These are phyloP conservation scores for Trametes elegans DNA, from an alignment of 768 basidiomycete genomes.

Conservation along the genomic window DNA sequence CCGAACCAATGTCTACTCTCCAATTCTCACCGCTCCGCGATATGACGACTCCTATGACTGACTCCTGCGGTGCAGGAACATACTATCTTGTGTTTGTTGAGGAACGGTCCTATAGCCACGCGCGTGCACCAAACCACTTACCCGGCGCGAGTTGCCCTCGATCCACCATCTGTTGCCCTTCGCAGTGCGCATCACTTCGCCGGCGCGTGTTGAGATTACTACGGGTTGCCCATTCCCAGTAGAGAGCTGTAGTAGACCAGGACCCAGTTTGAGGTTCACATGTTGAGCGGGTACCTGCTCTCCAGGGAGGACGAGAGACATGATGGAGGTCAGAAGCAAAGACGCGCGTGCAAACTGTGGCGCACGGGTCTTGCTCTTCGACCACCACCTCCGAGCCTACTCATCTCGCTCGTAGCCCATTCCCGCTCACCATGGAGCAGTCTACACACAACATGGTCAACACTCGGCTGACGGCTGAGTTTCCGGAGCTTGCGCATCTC, in stretches of 20 bases:
- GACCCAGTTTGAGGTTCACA: conserved; percentile 83
- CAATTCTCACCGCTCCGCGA: conserved; percentile 86
- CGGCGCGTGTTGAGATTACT: conserved; percentile 66
- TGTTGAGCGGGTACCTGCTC: conserved; percentile 72
- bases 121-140: conserved; percentile 40
- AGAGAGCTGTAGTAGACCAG: conserved; percentile 63
- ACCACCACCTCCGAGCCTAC: neutral
- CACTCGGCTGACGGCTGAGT: conserved; percentile 45
- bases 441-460: conserved; percentile 1
- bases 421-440: neutral
- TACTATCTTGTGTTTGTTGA: conserved; percentile 54
- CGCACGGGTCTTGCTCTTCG: neutral
- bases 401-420: neutral
- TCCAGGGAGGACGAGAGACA: conserved; percentile 77
- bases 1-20: conserved; percentile 90
- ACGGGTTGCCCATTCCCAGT: conserved; percentile 30
- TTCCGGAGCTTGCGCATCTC: conserved; percentile 69
- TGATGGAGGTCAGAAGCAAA: conserved; percentile 28
- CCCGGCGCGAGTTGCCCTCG: conserved; percentile 81
- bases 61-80: conserved; percentile 85
- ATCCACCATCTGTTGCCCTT: conserved; percentile 87
- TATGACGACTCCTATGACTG: conserved; percentile 80
- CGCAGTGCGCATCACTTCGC: conserved; percentile 62
- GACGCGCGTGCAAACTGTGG: neutral
- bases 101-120: neutral